Evolutionary conservation across 2,329 filamentous ascomycete genomes (phyloP), one percentile per base, ranked within the genome.

Genomic region (Fusarium tupiense): DNA sequence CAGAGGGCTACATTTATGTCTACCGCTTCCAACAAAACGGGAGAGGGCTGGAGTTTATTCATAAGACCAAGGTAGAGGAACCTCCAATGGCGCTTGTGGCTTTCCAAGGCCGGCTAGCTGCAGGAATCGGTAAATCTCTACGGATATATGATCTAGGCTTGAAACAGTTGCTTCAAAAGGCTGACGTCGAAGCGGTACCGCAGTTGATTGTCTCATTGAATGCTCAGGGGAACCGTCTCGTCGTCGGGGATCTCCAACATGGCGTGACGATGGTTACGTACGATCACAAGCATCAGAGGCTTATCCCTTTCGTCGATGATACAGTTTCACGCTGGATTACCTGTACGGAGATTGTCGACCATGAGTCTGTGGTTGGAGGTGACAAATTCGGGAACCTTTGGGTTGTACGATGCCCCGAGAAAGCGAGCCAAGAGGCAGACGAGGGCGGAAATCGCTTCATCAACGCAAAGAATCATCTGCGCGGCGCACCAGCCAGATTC

Each of bases 331-430:
- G 97, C 33, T 98, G 95, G 94, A 97, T 94, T 2, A 97, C 94
- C 1, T 93, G 93, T 75, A 93, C 93, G 2, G 89, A 94, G 3
- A 98, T 99, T 94, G 91, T 98, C 2, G 97, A 99, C 83, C 99
- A 99, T 82, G 96, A 99, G 81, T 97, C 96, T 2, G 91, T 94
- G 24, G 95, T 95, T 7, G 96, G 96, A 35, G 96, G 96, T 38
- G 96, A 99, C 85, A 98, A 98, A 81, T 99, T 99, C 75, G 97
- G 96, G 67, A 99, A 99, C 78, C 84, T 99, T 17, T 99, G 95
- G 92, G 90, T 98, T 47, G 88, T 99, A 24, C 92, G 97, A 50
- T 96, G 94, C 77, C 95, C 96, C 0, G 86, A 91, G 66, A 96
- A 97, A 81, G 91, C 92, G 8, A 97, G 94, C 37, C 92, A 95